These are phyloP conservation scores for Jacaranda mimosifolia DNA, from an alignment of 257 asterid genomes.

Conservation along the genomic window DNA sequence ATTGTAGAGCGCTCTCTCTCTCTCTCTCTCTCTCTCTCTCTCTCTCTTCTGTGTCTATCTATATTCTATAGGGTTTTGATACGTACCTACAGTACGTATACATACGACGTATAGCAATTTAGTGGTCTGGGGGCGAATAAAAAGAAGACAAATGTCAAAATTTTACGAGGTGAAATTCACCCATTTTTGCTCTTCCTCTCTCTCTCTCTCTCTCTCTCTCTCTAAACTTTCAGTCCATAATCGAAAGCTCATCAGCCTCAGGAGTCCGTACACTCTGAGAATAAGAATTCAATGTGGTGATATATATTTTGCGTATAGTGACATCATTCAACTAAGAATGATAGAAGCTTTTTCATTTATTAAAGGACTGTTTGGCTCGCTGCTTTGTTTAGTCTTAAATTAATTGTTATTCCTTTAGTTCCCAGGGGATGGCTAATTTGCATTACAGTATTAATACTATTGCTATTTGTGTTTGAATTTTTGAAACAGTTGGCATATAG, in stretches of 20 bases:
- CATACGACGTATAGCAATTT: not conserved
- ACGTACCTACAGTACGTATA: constrained; percentile 11
- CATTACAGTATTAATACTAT: constrained; percentile 27
- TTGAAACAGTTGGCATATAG: not conserved
- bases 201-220: constrained; percentile 14
- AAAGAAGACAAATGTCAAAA: constrained; percentile 38
- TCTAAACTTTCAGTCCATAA: constrained; percentile 39
- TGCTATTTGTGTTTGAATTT: not conserved
- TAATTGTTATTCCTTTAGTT: constrained; percentile 49
- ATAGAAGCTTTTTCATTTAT: too few relatives aligned
- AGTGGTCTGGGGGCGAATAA: constrained; percentile 30
- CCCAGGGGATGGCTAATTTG: constrained; percentile 30
- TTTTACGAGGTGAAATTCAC: constrained; percentile 27
- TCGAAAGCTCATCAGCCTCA: too few relatives aligned
- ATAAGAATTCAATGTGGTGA: too few relatives aligned
- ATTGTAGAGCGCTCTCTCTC: not conserved
- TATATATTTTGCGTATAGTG: too few relatives aligned
- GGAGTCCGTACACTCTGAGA: too few relatives aligned
- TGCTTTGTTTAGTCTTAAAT: too few relatives aligned
- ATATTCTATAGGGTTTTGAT: constrained; percentile 43
- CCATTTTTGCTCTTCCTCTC: not conserved
- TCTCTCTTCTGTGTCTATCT: constrained; percentile 17
- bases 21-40: not conserved
- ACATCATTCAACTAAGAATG: too few relatives aligned
- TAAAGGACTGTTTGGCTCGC: too few relatives aligned